These are phyloP conservation scores for Torulaspora delbrueckii DNA, from an alignment of 805 yeast genomes.

Conservation along the genomic window DNA sequence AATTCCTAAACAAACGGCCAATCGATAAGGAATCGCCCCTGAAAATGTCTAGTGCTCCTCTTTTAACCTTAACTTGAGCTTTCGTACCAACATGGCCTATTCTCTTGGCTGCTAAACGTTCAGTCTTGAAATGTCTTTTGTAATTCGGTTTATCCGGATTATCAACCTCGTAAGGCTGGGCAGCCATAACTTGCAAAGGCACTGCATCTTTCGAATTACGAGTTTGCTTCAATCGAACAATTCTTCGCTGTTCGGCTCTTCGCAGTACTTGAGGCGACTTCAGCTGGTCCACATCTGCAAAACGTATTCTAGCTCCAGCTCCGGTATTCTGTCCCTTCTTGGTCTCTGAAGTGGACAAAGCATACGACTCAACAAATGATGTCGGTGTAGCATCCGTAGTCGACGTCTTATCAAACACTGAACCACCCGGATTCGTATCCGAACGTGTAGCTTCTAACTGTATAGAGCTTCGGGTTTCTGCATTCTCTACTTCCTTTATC, in stretches of 20 bases:
- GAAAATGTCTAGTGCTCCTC: slow-evolving; percentile 1
- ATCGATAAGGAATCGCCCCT: neutral
- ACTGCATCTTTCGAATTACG: slow-evolving; percentile 4
- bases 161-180: slow-evolving; percentile 10
- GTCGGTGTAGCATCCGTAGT: slow-evolving; percentile 1
- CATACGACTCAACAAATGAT: neutral
- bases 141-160: neutral
- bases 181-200: slow-evolving; percentile 13
- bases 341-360: neutral
- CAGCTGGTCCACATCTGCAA: neutral
- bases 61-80: neutral
- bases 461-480: neutral
- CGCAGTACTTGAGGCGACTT: neutral
- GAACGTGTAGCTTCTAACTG: neutral
- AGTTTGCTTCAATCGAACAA: slow-evolving; percentile 4
- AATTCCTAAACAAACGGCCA: slow-evolving; percentile 2
- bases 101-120: neutral
- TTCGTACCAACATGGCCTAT: neutral
- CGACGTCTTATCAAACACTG: neutral
- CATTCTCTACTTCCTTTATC: neutral
- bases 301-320: neutral
- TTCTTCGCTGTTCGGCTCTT: neutral
- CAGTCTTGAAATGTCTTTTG: neutral
- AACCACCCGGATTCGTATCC: neutral
- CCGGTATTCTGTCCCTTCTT: neutral